These are phyloP conservation scores for Camellia sinensis DNA, from an alignment of 148 eudicot species.

Conservation along the genomic window DNA sequence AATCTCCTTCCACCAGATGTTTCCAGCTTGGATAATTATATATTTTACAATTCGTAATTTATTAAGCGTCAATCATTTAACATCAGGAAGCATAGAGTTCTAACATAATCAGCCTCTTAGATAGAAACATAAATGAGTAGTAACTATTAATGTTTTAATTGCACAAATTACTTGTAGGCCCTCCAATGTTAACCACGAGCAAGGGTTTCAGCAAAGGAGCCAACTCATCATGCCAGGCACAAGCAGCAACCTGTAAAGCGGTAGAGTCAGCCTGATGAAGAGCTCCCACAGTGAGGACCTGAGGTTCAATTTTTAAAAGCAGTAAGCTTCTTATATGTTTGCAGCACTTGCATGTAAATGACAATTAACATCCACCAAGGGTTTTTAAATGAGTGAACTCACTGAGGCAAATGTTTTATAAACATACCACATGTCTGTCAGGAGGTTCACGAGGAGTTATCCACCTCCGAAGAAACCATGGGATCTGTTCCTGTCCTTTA, in stretches of 20 bases:
- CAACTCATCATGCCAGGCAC: conserved; percentile 69
- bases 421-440: conserved; percentile 69
- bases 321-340: conserved; percentile 12
- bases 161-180: conserved; percentile 65
- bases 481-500: conserved; percentile 65
- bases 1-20: neutral
- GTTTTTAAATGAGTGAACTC: neutral
- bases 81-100: conserved; percentile 1
- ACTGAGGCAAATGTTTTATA: conserved; percentile 2
- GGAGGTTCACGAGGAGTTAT: conserved; percentile 80
- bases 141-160: neutral
- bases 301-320: conserved; percentile 9
- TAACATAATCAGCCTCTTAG: neutral
- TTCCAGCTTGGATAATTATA: neutral
- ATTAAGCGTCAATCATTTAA: neutral
- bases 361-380: neutral
- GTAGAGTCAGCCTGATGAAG: conserved; percentile 76
- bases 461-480: conserved; percentile 68
- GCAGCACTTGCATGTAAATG: neutral
- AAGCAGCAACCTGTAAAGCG: conserved; percentile 60
- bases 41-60: neutral
- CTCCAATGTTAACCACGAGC: conserved; percentile 87
- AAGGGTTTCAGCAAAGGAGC: conserved; percentile 60
- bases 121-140: neutral
- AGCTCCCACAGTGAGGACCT: conserved; percentile 90